Percentiles rank a stretch among this genome's conserved stretches.
Evolutionary conservation across 495 filamentous ascomycete species (phyloP).

Genomic region (Tuber brumale): DNA sequence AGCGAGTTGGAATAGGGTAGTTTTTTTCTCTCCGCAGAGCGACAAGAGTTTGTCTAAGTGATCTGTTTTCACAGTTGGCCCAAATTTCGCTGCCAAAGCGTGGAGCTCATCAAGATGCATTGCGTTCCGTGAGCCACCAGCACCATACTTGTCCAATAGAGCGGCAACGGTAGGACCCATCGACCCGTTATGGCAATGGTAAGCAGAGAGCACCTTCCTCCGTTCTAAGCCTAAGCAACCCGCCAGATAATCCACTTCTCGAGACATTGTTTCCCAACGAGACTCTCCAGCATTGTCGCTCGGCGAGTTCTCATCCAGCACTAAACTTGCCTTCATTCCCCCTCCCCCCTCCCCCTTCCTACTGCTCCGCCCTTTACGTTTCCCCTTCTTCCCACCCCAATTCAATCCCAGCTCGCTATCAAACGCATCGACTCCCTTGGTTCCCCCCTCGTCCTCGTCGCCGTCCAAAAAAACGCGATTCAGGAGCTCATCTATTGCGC

Average conservation of each 20-base stretch:
- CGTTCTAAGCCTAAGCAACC: constrained; percentile 42
- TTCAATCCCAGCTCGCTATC: constrained; percentile 46
- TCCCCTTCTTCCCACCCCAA: constrained; percentile 44
- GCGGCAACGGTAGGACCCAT: constrained; percentile 51
- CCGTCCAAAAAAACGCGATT: constrained; percentile 67
- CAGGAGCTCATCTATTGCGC: constrained; percentile 73
- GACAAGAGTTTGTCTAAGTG: constrained; percentile 29
- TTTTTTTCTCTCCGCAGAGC: constrained; percentile 33
- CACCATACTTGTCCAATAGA: constrained; percentile 45
- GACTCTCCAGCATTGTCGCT: constrained; percentile 43
- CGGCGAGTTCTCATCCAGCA: constrained; percentile 21
- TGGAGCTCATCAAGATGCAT: constrained; percentile 52
- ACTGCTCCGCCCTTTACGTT: constrained; percentile 49
- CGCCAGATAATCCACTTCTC: constrained; percentile 30
- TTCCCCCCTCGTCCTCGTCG: constrained; percentile 46
- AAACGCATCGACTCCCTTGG: constrained; percentile 78
- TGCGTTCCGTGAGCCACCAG: constrained; percentile 44
- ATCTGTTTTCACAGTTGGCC: constrained; percentile 17
- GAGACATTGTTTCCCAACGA: constrained; percentile 26
- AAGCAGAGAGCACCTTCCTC: constrained; percentile 54
- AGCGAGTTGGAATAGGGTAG: constrained; percentile 31
- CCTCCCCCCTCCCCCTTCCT: constrained; percentile 26
- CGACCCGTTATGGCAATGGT: constrained; percentile 58
- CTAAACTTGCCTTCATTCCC: constrained; percentile 14
- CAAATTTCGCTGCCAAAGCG: constrained; percentile 23